Base-by-base conservation (phyloP, 2,329 filamentous ascomycete species). In the Myriosclerotinia scirpicola region DNA sequence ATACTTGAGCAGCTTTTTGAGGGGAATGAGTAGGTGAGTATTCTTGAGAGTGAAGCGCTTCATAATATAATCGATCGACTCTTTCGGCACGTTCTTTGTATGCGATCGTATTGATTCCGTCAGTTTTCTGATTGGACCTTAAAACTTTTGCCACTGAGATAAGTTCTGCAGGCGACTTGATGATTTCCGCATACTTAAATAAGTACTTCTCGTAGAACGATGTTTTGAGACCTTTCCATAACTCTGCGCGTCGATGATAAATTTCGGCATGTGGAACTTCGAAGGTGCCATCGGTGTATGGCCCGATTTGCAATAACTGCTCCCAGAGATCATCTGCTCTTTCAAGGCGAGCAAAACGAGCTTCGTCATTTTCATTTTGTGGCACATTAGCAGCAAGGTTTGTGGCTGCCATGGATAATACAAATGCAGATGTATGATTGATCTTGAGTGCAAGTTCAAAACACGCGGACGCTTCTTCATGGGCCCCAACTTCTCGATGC, bases 11-110 rank as follows among this genome's bases (percentile, higher is more conserved):
- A 17, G 58, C 44, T 3, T 61, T 50, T 38, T 50, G 58, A 26
- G 58, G 44, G 8, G 44, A 30, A 26, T 17, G 34, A 50, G 58
- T 50, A 48, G 58, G 58, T 26, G 58, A 61, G 20, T 61, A 61
- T 50, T 50, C 44, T 61, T 14, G 44, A 38, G 58, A 61, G n/a
- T 50, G 58, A 12, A 61, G 34, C 5, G 44, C 58, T 61, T 61
- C 58, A 26, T 61, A 61, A 26, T 61, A 61, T 3, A 61, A 50
- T 7, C n/a, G 34, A 40, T 61, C 58, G n/a, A 50, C 44, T 40
- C 58, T 61, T 61, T 61, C 58, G 2, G 44, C 58, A 50, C 58
- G 58, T 40, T 61, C 58, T 61, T 61, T 52, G n/a, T 60, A 60
- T 50, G 58, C 44, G 34, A 26, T 60, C 14, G 58, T 60, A 8